phyloP scores from a whole-genome alignment of 2,329 filamentous ascomycete species.

The Chalaropsis ovoidea region DNA sequence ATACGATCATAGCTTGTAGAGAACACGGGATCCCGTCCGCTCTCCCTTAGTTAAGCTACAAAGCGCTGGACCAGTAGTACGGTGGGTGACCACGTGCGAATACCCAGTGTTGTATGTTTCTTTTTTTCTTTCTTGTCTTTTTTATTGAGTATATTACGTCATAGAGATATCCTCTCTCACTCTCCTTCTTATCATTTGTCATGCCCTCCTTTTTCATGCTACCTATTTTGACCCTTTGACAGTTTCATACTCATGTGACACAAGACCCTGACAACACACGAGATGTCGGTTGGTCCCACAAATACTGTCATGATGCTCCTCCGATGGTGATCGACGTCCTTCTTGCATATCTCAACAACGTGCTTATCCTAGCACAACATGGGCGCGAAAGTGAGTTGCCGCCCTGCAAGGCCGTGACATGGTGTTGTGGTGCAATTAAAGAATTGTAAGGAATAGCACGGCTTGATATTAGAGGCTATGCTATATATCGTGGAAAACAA shows the following conservation, averaged over 20 bases:
- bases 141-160: no score
- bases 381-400: no score
- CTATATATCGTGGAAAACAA: not conserved
- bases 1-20: slow-evolving; percentile 11
- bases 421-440: not conserved
- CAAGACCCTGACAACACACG: no score
- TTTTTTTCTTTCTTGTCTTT: not conserved
- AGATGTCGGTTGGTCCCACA: no score
- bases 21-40: slow-evolving; percentile 7
- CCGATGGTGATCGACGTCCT: no score
- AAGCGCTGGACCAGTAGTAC: not conserved
- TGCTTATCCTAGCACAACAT: no score
- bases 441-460: not conserved
- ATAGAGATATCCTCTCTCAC: not conserved
- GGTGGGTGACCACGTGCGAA: slow-evolving; percentile 3
- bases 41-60: slow-evolving; percentile 5
- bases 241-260: no score
- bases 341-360: no score
- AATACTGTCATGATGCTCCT: no score
- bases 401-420: no score
- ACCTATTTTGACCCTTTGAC: no score
- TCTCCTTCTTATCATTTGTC: not conserved
- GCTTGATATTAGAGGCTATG: not conserved
- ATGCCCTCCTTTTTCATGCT: no score
- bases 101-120: not conserved